Percentiles rank a stretch among this genome's conserved stretches.
These are phyloP conservation scores for Yamadazyma kanchanaburiensis DNA, from an alignment of 1,139 yeast species.

Conservation along the genomic window DNA sequence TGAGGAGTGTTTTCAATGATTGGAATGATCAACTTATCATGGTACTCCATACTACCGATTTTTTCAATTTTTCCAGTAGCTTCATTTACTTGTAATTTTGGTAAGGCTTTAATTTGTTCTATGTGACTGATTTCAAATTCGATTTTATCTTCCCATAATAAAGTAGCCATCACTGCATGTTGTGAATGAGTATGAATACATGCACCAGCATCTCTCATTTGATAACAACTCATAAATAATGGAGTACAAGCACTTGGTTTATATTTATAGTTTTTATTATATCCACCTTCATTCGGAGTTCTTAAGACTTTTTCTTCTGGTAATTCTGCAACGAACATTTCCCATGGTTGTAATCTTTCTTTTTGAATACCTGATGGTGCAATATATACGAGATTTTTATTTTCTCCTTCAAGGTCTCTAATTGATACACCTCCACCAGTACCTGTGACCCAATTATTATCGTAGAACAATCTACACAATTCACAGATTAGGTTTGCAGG, in stretches of 20 bases:
- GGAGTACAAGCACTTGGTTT: slow-evolving; percentile 96
- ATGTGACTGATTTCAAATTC: slow-evolving; percentile 76
- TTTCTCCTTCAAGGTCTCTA: slow-evolving; percentile 46
- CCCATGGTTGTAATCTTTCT: slow-evolving; percentile 78
- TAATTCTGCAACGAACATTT: slow-evolving; percentile 74
- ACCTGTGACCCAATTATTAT: slow-evolving; percentile 90
- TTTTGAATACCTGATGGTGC: slow-evolving; percentile 97
- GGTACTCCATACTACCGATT: slow-evolving; percentile 65
- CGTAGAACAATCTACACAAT: slow-evolving; percentile 71
- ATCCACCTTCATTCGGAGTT: slow-evolving; percentile 50
- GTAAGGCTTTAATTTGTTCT: slow-evolving; percentile 93
- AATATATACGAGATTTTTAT: slow-evolving; percentile 56
- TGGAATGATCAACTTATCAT: slow-evolving; percentile 77
- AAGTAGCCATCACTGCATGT: slow-evolving; percentile 76
- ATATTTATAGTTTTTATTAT: slow-evolving; percentile 44
- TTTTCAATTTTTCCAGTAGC: slow-evolving; percentile 49
- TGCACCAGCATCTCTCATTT: slow-evolving; percentile 76
- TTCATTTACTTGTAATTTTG: slow-evolving; percentile 37
- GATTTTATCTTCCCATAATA: slow-evolving; percentile 55
- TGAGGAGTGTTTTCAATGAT: slow-evolving; percentile 88
- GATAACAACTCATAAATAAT: slow-evolving; percentile 74
- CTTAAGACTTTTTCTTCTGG: slow-evolving; percentile 54
- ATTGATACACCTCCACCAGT: slow-evolving; percentile 96
- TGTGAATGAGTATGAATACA: slow-evolving; percentile 95
- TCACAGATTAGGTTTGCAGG: slow-evolving; percentile 88